Base-by-base conservation (phyloP, 2,329 filamentous ascomycete species). In the Fusarium protoensiforme region DNA sequence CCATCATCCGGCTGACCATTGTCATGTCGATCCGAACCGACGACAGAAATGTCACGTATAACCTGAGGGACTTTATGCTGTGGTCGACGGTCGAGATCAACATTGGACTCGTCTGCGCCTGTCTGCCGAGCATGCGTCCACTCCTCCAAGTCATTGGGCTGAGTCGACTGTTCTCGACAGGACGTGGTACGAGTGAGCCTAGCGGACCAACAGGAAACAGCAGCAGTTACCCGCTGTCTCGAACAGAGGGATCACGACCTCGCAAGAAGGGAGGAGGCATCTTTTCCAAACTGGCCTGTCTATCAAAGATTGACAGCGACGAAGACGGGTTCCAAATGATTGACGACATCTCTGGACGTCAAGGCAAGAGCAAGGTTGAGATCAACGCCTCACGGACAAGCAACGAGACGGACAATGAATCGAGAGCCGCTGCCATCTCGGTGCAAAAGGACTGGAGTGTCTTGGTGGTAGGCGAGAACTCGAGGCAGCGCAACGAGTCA, bases 261-360 rank as follows among this genome's bases (percentile, higher is more conserved):
- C 58, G 58, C 10, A 61, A 48, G 27, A 48, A 35, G 16, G 39
- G 57, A 16, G 58, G 58, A 16, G 58, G 58, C 14, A 14, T 46
- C 13, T 46, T 61, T 18, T 61, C 39, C 18, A 61, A 39, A 3
- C 39, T 61, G 5, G 39, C 58, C 16, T 6, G 58, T 13, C 58
- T 61, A 14, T 61, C 58, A 7, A 61, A 61, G 39, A 61, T 61
- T 61, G 58, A 61, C 29, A 61, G 58, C 16, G 31, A 61, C 13
- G 58, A 61, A 22, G 58, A 61, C 11, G 29, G 41, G 18, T 61
- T 61, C 58, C 39, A 39, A 4, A 61, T 61, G 58, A 61, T 61
- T 22, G 58, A 46, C 39, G 14, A 61, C 29, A 61, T 61, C 7
- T 38, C 54, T 57, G 54, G 33, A n/a, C 54, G 35, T 6, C 58